These are phyloP conservation scores for Lactarius sp. DNA, from an alignment of 768 basidiomycete genomes.

Conservation along the genomic window DNA sequence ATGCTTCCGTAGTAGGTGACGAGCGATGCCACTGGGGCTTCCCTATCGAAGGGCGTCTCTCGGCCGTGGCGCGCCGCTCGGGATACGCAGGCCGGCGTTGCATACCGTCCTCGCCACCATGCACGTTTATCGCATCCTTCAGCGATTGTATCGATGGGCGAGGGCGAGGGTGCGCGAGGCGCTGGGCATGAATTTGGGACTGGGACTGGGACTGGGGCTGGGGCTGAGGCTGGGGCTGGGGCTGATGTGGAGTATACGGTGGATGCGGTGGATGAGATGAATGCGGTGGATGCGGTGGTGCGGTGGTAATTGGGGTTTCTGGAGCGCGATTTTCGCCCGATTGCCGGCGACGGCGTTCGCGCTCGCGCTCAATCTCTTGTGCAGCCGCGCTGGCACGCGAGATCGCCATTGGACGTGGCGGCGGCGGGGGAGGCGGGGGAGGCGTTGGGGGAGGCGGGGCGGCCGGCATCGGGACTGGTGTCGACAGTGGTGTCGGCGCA, in stretches of 20 bases:
- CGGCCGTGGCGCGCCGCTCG: conserved; percentile 18
- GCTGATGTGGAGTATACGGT: neutral
- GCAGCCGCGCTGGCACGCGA: conserved; percentile 26
- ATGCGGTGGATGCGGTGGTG: neutral
- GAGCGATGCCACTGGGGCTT: conserved; percentile 20
- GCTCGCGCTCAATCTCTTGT: conserved; percentile 23
- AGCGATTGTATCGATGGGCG: conserved; percentile 17
- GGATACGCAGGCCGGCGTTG: conserved; percentile 11
- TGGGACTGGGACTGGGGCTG: neutral
- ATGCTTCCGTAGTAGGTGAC: conserved; percentile 14
- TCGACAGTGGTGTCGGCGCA: conserved; percentile 20
- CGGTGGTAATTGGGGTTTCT: neutral
- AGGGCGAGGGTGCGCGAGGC: conserved; percentile 12
- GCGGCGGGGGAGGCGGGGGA: neutral
- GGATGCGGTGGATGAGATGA: neutral
- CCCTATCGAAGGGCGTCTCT: conserved; percentile 23
- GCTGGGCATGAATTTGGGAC: conserved; percentile 7
- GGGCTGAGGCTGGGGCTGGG: neutral
- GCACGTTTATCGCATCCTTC: conserved; percentile 10
- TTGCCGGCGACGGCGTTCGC: conserved; percentile 23
- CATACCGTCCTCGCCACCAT: conserved; percentile 15
- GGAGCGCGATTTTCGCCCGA: conserved; percentile 18
- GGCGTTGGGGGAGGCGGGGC: conserved; percentile 2
- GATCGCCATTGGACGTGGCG: conserved; percentile 9
- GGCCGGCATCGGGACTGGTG: conserved; percentile 1